Base-by-base conservation (phyloP, 2,329 filamentous ascomycete genomes). In the Claviceps pazoutovae region DNA sequence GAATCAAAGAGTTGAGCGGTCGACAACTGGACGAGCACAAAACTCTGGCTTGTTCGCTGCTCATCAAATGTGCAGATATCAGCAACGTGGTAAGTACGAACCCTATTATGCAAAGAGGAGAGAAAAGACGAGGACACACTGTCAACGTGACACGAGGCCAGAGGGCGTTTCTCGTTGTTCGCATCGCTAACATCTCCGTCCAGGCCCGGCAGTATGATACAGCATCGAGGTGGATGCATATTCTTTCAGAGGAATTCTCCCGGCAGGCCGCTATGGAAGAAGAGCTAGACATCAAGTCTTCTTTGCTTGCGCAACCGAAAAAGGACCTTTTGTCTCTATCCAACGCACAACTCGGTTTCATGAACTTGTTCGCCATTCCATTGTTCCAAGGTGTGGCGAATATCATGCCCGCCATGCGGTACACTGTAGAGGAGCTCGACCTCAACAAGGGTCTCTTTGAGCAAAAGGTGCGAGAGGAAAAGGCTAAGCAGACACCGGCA, bases 31-130 rank as follows among this genome's bases (percentile, higher is more conserved):
- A 93, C 55, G 84, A 90, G 58, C 79, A 89, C 58, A 86, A 84
- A 58, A 82, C 86, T 9, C 70, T 97, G 46, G 74, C 85, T n/a
- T 97, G 93, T 68, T 89, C 89, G 14, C 71, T 98, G 52, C 72
- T 98, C 54, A 96, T 98, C 70, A 98, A 98, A 67, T 97, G 93
- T 64, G 93, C 93, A 41, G 93, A 98, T 66, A 97, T 98, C 63
- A 96, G 91, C 71, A 98, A 98, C 65, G 93, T 97, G 66, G 87
- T 91, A 76, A 66, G 86, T 83, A 21, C 48, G 26, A 30, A 41
- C 36, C 11, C 13, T 21, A n/a, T 41, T 3, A 16, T n/a, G 14
- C 5, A 41, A 41, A 14, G 7, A 16, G 11, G 7, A 19, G 17
- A n/a, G 8, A 16, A n/a, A n/a, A 42, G n/a, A 9, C 6, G 17